Percentiles rank a stretch among this genome's conserved stretches.
phyloP scores from a whole-genome alignment of 148 eudicot species.

The Dysphania ambrosioides region DNA sequence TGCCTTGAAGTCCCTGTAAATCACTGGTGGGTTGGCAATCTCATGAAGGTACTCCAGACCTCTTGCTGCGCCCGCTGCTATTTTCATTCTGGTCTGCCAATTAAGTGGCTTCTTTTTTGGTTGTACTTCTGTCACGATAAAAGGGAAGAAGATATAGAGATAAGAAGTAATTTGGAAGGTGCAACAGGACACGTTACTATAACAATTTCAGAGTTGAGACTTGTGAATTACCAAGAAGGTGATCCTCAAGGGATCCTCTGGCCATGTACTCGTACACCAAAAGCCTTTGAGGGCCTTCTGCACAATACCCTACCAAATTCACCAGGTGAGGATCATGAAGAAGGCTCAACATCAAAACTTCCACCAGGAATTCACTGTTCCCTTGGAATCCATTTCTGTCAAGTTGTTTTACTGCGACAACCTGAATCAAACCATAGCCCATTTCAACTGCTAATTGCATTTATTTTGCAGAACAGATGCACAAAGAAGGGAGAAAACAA shows the following conservation, averaged over 20 bases:
- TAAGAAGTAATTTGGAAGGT: not conserved
- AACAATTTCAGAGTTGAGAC: too few species aligned
- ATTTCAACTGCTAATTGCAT: not conserved
- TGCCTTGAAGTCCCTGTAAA: conserved; percentile 80
- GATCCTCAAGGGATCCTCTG: conserved; percentile 83
- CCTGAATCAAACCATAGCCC: conserved; percentile 29
- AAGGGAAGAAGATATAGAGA: not conserved
- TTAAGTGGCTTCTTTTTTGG: conserved; percentile 46
- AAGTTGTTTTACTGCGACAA: conserved; percentile 76
- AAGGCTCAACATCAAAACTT: conserved; percentile 71
- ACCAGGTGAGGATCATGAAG: conserved; percentile 70
- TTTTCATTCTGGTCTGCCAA: conserved; percentile 67
- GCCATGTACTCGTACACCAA: conserved; percentile 77
- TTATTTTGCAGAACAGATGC: not conserved
- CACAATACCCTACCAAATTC: conserved; percentile 69
- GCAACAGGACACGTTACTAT: not conserved
- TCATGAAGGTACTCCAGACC: conserved; percentile 85
- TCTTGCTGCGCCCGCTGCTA: conserved; percentile 72
- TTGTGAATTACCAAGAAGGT: conserved; percentile 48
- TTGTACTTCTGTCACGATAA: conserved; percentile 32
- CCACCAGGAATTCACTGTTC: conserved; percentile 72
- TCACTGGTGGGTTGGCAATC: conserved; percentile 69
- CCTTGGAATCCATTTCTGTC: conserved; percentile 86
- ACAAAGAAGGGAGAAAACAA: not conserved
- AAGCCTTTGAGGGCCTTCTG: conserved; percentile 65